Conservation (phyloP, 495 filamentous ascomycete species). For the Penicillium robsamsonii region DNA sequence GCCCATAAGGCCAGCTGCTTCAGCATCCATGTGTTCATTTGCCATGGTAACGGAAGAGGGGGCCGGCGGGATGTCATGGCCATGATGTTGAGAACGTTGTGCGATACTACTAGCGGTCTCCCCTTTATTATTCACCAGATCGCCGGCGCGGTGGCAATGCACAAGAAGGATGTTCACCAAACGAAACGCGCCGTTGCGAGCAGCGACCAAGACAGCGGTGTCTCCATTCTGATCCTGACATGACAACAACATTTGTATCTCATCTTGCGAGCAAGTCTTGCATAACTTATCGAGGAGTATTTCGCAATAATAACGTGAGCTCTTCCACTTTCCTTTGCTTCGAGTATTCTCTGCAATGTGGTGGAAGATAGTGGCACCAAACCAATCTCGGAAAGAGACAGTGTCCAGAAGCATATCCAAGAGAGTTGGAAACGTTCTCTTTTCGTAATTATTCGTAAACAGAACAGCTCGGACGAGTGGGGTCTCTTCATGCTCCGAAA, state of each 20-base stretch:
- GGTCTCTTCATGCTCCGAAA: constrained; percentile 82
- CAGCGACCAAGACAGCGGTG: constrained; percentile 84
- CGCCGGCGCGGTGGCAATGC: constrained; percentile 67
- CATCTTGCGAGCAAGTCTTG: constrained; percentile 61
- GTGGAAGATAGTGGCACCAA: constrained; percentile 82
- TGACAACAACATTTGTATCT: constrained; percentile 64
- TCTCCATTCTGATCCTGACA: constrained; percentile 83
- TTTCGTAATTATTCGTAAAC: constrained; percentile 95
- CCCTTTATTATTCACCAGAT: constrained; percentile 76
- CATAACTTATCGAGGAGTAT: constrained; percentile 80
- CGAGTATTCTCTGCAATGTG: constrained; percentile 84
- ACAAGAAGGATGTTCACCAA: constrained; percentile 42
- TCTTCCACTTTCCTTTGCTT: constrained; percentile 74
- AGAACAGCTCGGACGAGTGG: constrained; percentile 91
- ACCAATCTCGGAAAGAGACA: constrained; percentile 69
- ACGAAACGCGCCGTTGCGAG: constrained; percentile 59
- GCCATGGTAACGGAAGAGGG: constrained; percentile 47
- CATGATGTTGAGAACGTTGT: constrained; percentile 31
- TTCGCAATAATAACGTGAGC: constrained; percentile 88
- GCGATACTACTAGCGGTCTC: constrained; percentile 77
- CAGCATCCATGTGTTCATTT: constrained; percentile 42
- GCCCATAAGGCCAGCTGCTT: constrained; percentile 20
- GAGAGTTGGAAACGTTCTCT: constrained; percentile 77
- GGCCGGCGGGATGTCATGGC: constrained; percentile 38
- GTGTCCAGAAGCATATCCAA: constrained; percentile 76